Base-by-base conservation (phyloP, 768 basidiomycete species). In the Ramaria sp. region DNA sequence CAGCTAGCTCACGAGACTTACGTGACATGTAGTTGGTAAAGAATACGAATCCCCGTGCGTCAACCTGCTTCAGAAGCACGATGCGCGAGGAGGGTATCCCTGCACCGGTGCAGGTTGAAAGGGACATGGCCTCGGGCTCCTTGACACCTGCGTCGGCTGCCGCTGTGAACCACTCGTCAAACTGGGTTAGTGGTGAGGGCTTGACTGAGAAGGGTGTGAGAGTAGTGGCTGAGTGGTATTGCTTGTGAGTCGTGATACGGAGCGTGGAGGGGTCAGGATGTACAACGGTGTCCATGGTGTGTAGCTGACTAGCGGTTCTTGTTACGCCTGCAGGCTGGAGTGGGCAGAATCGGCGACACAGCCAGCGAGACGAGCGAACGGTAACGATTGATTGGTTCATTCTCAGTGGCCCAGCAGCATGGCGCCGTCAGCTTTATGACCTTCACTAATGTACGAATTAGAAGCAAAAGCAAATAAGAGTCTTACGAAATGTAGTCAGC, bases 1-100 rank as follows among this genome's bases (percentile, higher is more conserved):
- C 75, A 5, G 68, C 55, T 27, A 98, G 76, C 66, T 98, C 96
- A 39, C 69, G 64, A 3, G 90, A 92, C 70, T 98, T 99, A 60
- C 94, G 81, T 10, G 92, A 95, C 38, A 82, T 78, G 71, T 98
- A 98, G 70, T 99, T 99, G 30, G 95, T 98, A 76, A 79, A 99
- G 72, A 97, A 96, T 55, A 95, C 79, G 71, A 98, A 97, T 49
- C 96, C 96, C 52, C 74, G 80, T 28, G 75, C 63, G 72, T 98
- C 96, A 62, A 90, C 80, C 64, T 91, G 79, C 69, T 94, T 96
- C 64, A 98, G 81, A 56, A 97, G 82, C 53, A 97, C 93, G 68
- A 89, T 78, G 60, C 95, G 82, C 10, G 85, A 81, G 36, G 89
- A 91, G 24, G 95, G 95, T 58, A 93, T 78, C 34, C 88, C 91